Evolutionary conservation across 352 stramenopile genomes (phyloP).

Genomic region (Peronospora belbahrii): DNA sequence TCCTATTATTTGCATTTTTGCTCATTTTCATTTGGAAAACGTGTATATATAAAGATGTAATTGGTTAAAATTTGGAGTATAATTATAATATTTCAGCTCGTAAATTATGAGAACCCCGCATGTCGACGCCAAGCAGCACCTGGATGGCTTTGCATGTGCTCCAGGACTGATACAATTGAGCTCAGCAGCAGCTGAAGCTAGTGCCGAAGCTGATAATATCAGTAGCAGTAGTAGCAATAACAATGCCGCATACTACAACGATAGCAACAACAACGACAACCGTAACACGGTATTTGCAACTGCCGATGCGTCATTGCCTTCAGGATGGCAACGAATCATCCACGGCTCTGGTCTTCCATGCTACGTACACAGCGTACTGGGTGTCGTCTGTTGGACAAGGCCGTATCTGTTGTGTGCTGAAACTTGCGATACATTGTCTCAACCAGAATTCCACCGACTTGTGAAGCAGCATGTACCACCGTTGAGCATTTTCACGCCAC

Average conservation of each 20-base stretch:
- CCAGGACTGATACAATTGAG: constrained; percentile 48
- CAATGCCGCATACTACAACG: constrained; percentile 1
- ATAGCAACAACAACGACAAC: background rate
- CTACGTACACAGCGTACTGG: constrained; percentile 48
- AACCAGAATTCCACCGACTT: constrained; percentile 34
- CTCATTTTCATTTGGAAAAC: background rate
- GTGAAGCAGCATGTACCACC: constrained; percentile 57
- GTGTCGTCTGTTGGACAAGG: constrained; percentile 61
- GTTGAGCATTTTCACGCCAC: constrained; percentile 46
- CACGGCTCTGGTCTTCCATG: constrained; percentile 66
- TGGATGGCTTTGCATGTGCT: constrained; percentile 28
- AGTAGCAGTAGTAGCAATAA: background rate
- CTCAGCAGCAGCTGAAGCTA: constrained; percentile 21
- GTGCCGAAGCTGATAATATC: no score
- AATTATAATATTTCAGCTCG: background rate
- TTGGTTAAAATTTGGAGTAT: background rate
- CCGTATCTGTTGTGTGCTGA: constrained; percentile 50
- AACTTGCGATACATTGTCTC: constrained; percentile 15
- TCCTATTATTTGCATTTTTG: background rate
- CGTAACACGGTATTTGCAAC: constrained; percentile 1
- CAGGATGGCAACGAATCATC: constrained; percentile 50
- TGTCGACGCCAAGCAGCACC: constrained; percentile 2
- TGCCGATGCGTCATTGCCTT: constrained; percentile 34
- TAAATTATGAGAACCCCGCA: constrained; percentile 11
- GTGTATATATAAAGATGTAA: background rate